These are phyloP conservation scores for Aspergillus steynii DNA, from an alignment of 495 filamentous ascomycete genomes.

Conservation along the genomic window DNA sequence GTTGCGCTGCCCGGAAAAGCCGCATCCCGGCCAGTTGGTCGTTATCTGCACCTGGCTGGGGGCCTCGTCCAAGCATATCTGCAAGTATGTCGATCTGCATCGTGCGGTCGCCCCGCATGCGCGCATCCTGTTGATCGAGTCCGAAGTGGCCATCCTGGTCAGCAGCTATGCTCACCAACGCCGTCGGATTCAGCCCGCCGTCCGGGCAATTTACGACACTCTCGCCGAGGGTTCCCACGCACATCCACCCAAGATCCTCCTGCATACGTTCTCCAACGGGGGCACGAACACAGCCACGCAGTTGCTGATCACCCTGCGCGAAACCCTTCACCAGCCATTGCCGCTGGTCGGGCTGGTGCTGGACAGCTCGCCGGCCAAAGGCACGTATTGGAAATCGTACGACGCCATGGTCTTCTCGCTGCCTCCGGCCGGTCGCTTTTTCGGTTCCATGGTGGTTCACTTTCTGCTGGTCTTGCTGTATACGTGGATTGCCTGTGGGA, in stretches of 20 bases:
- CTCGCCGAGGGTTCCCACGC: not conserved
- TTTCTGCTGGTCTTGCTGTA: slow-evolving; percentile 3
- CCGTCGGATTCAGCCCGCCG: slow-evolving; percentile 5
- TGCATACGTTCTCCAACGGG: slow-evolving; percentile 10
- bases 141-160: slow-evolving; percentile 8
- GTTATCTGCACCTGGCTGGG: slow-evolving; percentile 10
- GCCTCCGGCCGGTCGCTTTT: not conserved
- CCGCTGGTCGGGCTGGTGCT: slow-evolving; percentile 7
- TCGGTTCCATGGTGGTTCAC: slow-evolving; percentile 4
- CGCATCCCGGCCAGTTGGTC: slow-evolving; percentile 1
- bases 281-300: slow-evolving; percentile 9
- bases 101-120: slow-evolving; percentile 3
- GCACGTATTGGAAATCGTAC: slow-evolving; percentile 9
- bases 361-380: slow-evolving; percentile 7
- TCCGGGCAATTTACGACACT: not conserved
- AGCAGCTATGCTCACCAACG: slow-evolving; percentile 10
- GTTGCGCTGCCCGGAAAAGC: not conserved
- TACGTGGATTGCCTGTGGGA: slow-evolving; percentile 9
- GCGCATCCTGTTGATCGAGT: slow-evolving; percentile 5
- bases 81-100: slow-evolving; percentile 10
- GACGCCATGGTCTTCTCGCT: slow-evolving; percentile 11
- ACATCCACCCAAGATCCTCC: not conserved
- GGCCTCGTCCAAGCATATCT: slow-evolving; percentile 3
- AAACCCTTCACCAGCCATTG: slow-evolving; percentile 1
- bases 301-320: slow-evolving; percentile 7